A percentile compares a stretch with the other conserved stretches of the same genome.
phyloP scores from a whole-genome alignment of 2,329 filamentous ascomycete genomes.

The Penicillium frequentans region DNA sequence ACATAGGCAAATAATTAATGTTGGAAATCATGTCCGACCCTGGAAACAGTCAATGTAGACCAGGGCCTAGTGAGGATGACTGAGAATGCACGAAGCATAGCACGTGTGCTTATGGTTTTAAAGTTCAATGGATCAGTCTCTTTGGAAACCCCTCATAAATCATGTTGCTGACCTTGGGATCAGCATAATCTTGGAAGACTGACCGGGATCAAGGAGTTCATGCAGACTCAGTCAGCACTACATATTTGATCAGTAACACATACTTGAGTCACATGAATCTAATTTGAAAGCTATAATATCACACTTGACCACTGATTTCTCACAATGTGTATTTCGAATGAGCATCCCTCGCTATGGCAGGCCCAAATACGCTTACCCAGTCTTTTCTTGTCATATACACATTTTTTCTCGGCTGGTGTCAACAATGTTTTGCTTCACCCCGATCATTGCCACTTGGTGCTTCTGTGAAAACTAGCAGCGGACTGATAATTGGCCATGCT shows the following conservation, averaged over 20 bases:
- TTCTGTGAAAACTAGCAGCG: conserved; percentile 23
- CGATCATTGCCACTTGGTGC: not conserved
- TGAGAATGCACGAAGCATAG: not conserved
- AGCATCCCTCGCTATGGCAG: not conserved
- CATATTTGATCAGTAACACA: not conserved
- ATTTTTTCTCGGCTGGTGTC: not conserved
- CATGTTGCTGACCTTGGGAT: not conserved
- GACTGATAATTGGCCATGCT: conserved; percentile 23
- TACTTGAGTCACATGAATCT: not conserved
- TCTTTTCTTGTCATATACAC: not conserved
- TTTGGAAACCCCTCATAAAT: not conserved
- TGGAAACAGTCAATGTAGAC: not conserved
- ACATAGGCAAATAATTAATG: no score
- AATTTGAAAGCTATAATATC: not conserved
- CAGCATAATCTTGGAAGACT: not conserved
- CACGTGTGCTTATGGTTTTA: not conserved
- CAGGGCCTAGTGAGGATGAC: not conserved
- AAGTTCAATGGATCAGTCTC: not conserved
- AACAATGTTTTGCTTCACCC: not conserved
- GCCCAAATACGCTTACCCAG: not conserved
- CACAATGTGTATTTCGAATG: not conserved
- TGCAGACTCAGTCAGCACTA: not conserved
- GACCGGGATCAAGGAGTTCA: not conserved
- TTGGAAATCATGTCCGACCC: not conserved
- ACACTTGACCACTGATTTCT: not conserved